These are phyloP conservation scores for Casuarina cunninghamiana DNA, from an alignment of 306 rosid species.

Conservation along the genomic window DNA sequence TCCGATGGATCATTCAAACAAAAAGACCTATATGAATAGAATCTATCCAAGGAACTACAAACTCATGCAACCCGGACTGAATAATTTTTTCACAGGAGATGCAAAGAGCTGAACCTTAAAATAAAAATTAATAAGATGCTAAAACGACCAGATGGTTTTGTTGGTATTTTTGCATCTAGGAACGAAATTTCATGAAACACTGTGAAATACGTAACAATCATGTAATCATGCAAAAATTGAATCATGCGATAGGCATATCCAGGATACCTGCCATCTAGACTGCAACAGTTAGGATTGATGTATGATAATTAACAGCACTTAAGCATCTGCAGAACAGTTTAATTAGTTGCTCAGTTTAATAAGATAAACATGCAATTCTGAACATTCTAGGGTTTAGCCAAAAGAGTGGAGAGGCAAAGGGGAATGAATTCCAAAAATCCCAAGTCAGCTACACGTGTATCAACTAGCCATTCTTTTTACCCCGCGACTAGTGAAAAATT, in stretches of 20 bases:
- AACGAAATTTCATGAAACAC: neutral
- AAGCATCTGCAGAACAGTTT: constrained; percentile 5
- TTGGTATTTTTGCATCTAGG: neutral
- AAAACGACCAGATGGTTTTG: neutral
- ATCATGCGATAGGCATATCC: constrained; percentile 7
- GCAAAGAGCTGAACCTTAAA: neutral
- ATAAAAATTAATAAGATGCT: neutral
- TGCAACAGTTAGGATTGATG: neutral
- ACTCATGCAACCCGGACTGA: neutral
- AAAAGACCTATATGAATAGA: neutral
- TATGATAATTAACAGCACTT: neutral
- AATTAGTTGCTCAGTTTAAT: constrained; percentile 8
- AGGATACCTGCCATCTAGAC: neutral
- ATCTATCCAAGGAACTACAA: neutral
- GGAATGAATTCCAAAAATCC: neutral
- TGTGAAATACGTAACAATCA: constrained; percentile 7
- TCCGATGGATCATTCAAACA: neutral
- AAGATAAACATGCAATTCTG: neutral
- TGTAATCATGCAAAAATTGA: neutral
- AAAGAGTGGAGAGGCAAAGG: neutral
- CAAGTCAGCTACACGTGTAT: neutral
- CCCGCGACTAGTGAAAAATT: neutral
- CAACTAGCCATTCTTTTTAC: neutral
- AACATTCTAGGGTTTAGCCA: neutral
- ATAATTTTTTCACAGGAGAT: neutral